A percentile compares a stretch with the other conserved stretches of the same genome.
Conservation (phyloP, 257 asterid genomes). For the Ilex asprella region DNA sequence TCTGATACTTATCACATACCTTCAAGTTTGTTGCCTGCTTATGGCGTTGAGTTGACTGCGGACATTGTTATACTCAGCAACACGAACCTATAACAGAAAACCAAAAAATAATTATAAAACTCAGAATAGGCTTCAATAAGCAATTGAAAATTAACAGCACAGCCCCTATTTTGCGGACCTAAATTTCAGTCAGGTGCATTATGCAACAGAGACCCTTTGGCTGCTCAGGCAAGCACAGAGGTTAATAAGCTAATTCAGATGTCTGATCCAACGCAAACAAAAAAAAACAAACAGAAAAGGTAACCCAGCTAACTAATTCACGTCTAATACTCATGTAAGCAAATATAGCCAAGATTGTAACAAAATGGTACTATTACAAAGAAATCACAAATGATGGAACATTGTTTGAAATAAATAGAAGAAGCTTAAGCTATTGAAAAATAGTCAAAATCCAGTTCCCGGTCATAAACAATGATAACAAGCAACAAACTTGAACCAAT, state of each 20-base stretch:
- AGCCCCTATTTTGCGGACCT: neutral
- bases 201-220: neutral
- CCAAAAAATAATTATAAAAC: constrained; percentile 4
- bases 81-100: constrained; percentile 57
- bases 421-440: too few relatives aligned
- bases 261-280: neutral
- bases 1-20: constrained; percentile 33
- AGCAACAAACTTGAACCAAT: too few relatives aligned
- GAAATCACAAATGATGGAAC: too few relatives aligned
- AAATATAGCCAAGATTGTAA: neutral
- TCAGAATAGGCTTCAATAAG: neutral
- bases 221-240: neutral
- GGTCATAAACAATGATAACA: too few relatives aligned
- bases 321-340: neutral
- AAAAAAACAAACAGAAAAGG: neutral
- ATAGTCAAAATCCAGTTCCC: too few relatives aligned
- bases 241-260: neutral
- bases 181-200: too few relatives aligned
- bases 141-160: neutral
- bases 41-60: too few relatives aligned
- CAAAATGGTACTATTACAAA: too few relatives aligned
- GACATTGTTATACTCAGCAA: too few relatives aligned
- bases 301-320: neutral
- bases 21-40: constrained; percentile 54
- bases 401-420: too few relatives aligned